A percentile compares a stretch with the other conserved stretches of the same genome.
These are phyloP conservation scores for Globisporangium middletonii DNA, from an alignment of 352 stramenopile genomes.

Conservation along the genomic window DNA sequence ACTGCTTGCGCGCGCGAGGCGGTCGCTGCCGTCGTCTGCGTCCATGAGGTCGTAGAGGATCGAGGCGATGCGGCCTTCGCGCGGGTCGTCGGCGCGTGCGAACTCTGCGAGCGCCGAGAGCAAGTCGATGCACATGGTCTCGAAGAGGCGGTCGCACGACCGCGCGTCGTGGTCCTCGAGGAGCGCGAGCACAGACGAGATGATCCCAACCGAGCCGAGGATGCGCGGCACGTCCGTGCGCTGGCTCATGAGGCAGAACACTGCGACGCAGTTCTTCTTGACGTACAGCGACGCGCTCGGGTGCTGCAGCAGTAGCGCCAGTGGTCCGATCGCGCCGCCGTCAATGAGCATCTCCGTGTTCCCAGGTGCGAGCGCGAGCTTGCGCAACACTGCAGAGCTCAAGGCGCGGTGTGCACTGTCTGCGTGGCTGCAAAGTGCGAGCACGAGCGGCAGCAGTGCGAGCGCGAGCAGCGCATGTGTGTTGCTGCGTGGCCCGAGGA, in stretches of 20 bases:
- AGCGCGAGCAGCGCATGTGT: conserved; percentile 42
- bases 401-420: conserved; percentile 27
- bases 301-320: conserved; percentile 42
- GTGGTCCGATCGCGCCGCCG: conserved; percentile 39
- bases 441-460: conserved; percentile 42
- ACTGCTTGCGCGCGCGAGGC: background rate
- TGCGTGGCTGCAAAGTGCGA: conserved; percentile 38
- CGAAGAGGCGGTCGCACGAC: conserved; percentile 22
- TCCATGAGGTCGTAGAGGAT: conserved; percentile 56
- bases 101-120: conserved; percentile 55
- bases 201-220: conserved; percentile 49
- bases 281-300: conserved; percentile 27
- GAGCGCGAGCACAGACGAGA: conserved; percentile 47
- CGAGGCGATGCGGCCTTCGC: conserved; percentile 49
- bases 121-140: conserved; percentile 66
- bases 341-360: conserved; percentile 59
- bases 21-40: conserved; percentile 25
- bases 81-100: conserved; percentile 40
- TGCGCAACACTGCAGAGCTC: conserved; percentile 54
- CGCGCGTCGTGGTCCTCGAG: conserved; percentile 25
- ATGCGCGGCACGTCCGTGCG: conserved; percentile 34
- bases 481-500: conserved; percentile 51
- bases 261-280: conserved; percentile 65
- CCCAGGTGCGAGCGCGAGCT: conserved; percentile 59
- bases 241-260: conserved; percentile 51